These are phyloP conservation scores for Penicillium sp. DNA, from an alignment of 2,329 filamentous ascomycete genomes.

Conservation along the genomic window DNA sequence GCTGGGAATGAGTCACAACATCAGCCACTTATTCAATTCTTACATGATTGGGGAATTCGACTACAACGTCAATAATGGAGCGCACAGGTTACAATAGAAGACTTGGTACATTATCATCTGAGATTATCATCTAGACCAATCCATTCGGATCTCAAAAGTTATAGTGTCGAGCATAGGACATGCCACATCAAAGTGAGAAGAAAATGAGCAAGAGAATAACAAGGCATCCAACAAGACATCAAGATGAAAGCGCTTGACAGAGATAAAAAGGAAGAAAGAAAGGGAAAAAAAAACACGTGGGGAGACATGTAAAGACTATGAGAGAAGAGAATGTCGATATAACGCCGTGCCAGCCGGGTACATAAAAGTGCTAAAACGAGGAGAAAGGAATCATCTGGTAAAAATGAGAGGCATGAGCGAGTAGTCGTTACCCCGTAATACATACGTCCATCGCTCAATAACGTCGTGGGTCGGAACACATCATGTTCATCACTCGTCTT, in stretches of 20 bases:
- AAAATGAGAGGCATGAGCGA: conserved; percentile 16
- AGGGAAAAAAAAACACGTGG: conserved; percentile 14
- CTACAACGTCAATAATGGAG: background rate
- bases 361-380: conserved; percentile 17
- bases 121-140: conserved; percentile 9
- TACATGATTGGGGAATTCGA: background rate
- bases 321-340: conserved; percentile 11
- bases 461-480: conserved; percentile 20
- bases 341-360: conserved; percentile 18
- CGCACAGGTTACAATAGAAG: background rate
- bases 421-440: conserved; percentile 27
- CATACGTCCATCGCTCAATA: conserved; percentile 27
- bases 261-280: conserved; percentile 18
- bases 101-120: background rate
- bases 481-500: conserved; percentile 22
- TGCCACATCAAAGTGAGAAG: conserved; percentile 30
- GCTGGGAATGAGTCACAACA: background rate
- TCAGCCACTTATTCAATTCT: background rate
- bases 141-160: background rate
- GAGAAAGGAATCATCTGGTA: conserved; percentile 18
- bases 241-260: conserved; percentile 18
- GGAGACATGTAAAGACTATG: conserved; percentile 16
- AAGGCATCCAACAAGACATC: conserved; percentile 14
- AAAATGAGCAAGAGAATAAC: conserved; percentile 12
- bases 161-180: conserved; percentile 31